Percentiles rank a stretch among this genome's conserved stretches.
Conservation (phyloP, 257 asterid species). For the Rubia yunnanensis region DNA sequence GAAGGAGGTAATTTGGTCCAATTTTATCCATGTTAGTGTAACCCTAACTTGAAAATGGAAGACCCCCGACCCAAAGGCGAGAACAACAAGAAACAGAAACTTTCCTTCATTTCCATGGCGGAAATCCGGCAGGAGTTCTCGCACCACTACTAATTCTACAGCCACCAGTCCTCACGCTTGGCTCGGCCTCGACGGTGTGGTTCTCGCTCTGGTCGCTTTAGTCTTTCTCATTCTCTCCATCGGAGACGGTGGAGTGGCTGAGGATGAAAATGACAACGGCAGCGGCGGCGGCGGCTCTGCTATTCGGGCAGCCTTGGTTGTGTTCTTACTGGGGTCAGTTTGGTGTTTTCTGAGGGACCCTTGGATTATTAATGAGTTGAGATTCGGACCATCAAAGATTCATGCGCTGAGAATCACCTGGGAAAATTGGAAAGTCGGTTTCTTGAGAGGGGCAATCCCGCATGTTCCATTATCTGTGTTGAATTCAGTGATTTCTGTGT, state of each 20-base stretch:
- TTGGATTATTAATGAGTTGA: slow-evolving; percentile 48
- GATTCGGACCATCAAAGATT: slow-evolving; percentile 68
- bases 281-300: slow-evolving; percentile 20
- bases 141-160: slow-evolving; percentile 42
- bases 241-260: slow-evolving; percentile 47
- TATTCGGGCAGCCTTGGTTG: slow-evolving; percentile 69
- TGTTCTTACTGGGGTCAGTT: slow-evolving; percentile 54
- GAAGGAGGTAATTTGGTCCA: too few species aligned
- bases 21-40: too few species aligned
- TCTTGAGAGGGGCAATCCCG: slow-evolving; percentile 76
- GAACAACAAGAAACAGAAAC: too few species aligned
- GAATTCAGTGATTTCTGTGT: slow-evolving; percentile 86
- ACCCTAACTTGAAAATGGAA: too few species aligned
- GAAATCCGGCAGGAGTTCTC: slow-evolving; percentile 84
- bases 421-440: slow-evolving; percentile 81
- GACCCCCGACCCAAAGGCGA: too few species aligned
- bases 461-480: slow-evolving; percentile 78
- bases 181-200: slow-evolving; percentile 81
- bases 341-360: slow-evolving; percentile 77
- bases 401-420: slow-evolving; percentile 58
- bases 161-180: slow-evolving; percentile 59
- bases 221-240: slow-evolving; percentile 55
- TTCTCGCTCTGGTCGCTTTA: slow-evolving; percentile 49
- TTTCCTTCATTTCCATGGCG: too few species aligned
- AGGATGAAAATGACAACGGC: slow-evolving; percentile 12